Evolutionary conservation across 2,329 filamentous ascomycete species (phyloP).

Genomic region (Penicillium thymicola): DNA sequence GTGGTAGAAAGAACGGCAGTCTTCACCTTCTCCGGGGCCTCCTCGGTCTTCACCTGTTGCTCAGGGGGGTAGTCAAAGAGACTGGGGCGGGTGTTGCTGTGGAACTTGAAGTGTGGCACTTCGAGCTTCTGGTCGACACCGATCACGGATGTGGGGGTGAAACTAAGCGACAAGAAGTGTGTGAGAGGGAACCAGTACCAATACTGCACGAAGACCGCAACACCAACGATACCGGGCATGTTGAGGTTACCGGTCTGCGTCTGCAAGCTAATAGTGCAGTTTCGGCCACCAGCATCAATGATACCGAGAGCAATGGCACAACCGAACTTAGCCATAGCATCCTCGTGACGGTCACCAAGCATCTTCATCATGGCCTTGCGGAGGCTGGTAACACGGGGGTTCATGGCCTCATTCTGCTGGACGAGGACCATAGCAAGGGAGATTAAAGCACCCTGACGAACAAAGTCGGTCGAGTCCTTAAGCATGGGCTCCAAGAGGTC

Average conservation of each 20-base stretch:
- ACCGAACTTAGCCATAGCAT: conserved; percentile 99
- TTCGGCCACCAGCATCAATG: conserved; percentile 94
- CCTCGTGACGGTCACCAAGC: conserved; percentile 89
- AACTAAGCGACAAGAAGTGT: conserved; percentile 92
- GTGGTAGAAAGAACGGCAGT: conserved; percentile 96
- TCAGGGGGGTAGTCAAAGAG: conserved; percentile 98
- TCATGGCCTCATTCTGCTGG: conserved; percentile 99
- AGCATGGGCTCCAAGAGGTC: conserved; percentile 98
- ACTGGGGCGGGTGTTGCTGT: conserved; percentile 90
- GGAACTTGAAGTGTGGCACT: conserved; percentile 90
- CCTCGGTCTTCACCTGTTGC: conserved; percentile 90
- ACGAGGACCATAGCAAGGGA: conserved; percentile 96
- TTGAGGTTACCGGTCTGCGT: conserved; percentile 98
- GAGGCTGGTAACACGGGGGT: conserved; percentile 87
- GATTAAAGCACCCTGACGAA: conserved; percentile 92
- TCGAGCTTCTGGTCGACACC: conserved; percentile 91
- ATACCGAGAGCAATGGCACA: conserved; percentile 92
- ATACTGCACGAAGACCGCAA: conserved; percentile 98
- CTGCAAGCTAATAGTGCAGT: conserved; percentile 96
- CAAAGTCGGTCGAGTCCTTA: conserved; percentile 98
- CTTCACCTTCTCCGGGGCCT: conserved; percentile 88
- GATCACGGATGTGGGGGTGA: conserved; percentile 95
- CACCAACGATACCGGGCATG: conserved; percentile 96
- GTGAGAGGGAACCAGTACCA: conserved; percentile 99
- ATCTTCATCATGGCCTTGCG: conserved; percentile 94